These are phyloP conservation scores for Beta lomatogona DNA, from an alignment of 179 eudicot genomes.

Conservation along the genomic window DNA sequence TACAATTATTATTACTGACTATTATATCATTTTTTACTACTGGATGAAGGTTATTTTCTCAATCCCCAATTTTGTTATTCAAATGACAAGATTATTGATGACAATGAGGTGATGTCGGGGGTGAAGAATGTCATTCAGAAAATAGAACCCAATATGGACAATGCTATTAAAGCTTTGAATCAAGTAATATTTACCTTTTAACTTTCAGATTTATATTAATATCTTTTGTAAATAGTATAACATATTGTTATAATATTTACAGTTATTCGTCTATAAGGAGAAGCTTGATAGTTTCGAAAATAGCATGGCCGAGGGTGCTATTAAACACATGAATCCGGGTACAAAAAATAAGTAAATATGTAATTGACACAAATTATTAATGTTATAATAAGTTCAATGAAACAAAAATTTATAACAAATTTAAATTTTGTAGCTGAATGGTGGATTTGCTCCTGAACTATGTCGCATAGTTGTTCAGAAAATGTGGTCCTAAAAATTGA, in stretches of 20 bases:
- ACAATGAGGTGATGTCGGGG: not conserved
- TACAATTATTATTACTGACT: not conserved
- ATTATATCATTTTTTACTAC: too few relatives aligned
- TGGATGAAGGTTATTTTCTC: too few relatives aligned
- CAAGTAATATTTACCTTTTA: too few relatives aligned
- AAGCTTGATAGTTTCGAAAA: not conserved
- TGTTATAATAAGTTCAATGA: not conserved
- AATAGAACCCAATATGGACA: not conserved
- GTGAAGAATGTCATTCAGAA: not conserved
- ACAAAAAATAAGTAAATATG: too few relatives aligned
- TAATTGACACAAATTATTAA: too few relatives aligned
- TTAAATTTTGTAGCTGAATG: not conserved
- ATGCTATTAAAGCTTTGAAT: too few relatives aligned
- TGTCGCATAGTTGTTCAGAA: not conserved
- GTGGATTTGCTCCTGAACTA: constrained; percentile 5
- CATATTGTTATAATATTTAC: too few relatives aligned
- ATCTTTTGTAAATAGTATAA: too few relatives aligned
- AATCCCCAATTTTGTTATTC: not conserved
- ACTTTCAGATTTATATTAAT: not conserved
- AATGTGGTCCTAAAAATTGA: too few relatives aligned
- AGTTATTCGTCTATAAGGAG: not conserved
- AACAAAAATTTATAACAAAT: too few relatives aligned
- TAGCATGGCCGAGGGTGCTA: too few relatives aligned
- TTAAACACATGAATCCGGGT: constrained; percentile 5
- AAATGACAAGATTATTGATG: not conserved